Evolutionary conservation across 345 rosid species (phyloP).

Genomic region (Eucalyptus victrix): DNA sequence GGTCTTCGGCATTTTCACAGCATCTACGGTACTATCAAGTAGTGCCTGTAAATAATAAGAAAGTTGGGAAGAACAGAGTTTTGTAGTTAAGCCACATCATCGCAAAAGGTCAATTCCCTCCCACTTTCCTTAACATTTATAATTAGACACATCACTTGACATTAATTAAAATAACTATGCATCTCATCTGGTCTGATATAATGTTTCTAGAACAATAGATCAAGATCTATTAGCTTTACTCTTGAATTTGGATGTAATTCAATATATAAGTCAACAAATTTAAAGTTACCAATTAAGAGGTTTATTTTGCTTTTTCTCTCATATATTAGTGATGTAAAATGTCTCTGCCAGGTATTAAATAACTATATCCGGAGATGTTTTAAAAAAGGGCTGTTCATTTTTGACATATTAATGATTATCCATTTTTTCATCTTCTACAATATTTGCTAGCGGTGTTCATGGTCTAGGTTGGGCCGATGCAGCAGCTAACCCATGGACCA

Average conservation of each 20-base stretch:
- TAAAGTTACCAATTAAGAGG: background rate
- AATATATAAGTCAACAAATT: background rate
- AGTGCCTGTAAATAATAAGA: slow-evolving; percentile 1
- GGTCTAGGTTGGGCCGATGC: rapidly evolving
- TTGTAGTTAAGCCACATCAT: background rate
- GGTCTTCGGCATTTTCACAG: slow-evolving; percentile 3
- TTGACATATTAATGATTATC: background rate
- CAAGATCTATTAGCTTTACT: background rate
- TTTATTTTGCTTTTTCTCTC: background rate
- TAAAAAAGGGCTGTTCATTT: background rate
- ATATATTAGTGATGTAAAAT: background rate
- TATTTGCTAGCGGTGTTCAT: background rate
- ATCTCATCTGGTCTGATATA: background rate
- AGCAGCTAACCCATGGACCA: too few species aligned
- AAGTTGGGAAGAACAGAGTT: background rate
- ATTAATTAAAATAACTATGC: background rate
- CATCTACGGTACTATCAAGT: slow-evolving; percentile 7
- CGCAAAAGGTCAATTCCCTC: background rate
- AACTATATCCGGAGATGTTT: background rate
- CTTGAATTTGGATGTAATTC: background rate
- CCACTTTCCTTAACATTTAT: background rate
- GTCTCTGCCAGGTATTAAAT: background rate
- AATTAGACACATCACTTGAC: background rate
- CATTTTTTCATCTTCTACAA: background rate
- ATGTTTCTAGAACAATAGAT: background rate